Base-by-base conservation (phyloP, 805 yeast species). In the Candida yuanshanica region DNA sequence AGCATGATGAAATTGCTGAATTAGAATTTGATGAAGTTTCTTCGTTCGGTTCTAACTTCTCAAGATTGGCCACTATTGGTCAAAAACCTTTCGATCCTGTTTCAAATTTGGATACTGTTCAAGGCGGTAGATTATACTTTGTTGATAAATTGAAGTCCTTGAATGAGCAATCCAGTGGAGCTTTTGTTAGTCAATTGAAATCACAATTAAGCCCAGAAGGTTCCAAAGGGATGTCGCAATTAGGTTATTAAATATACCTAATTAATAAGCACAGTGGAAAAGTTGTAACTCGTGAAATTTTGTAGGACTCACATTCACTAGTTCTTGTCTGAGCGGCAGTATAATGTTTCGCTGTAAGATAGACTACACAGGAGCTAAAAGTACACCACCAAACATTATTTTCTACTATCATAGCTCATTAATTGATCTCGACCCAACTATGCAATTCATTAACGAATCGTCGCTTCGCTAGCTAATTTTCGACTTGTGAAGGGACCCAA, bases 31-130 rank as follows among this genome's bases (percentile, higher is more conserved):
- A 83, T 39, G 95, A 89, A 46, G 73, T 82, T 37, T 64, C 89
- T 0, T 70, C 93, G 2, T 93, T 90, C 63, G 98, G 98, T 2
- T 82, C 96, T 0, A 78, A 81, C 39, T 93, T 77, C 62, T 85
- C 95, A 39, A 80, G 75, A 55, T 68, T 93, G 44, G 77, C 74
- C 1, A 74, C 84, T 3, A 79, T 89, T 36, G 70, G 75, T 25
- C 63, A 63, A 13, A 77, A 71, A 47, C 72, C 81, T 4, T 69
- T 76, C 49, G 97, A 93, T 62, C 96, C 97, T 16, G 20, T 38
- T 6, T 29, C 45, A 7, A 11, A 35, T 11, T 21, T 50, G 10
- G 45, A 45, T 16, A 48, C 47, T 37, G 38, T 49, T 37, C 43
- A 46, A 7, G 45, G 47, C 26, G 49, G 50, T 17, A 48, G 48